Base-by-base conservation (phyloP, 2,329 filamentous ascomycete species). In the Pyrenochaeta sp. region DNA sequence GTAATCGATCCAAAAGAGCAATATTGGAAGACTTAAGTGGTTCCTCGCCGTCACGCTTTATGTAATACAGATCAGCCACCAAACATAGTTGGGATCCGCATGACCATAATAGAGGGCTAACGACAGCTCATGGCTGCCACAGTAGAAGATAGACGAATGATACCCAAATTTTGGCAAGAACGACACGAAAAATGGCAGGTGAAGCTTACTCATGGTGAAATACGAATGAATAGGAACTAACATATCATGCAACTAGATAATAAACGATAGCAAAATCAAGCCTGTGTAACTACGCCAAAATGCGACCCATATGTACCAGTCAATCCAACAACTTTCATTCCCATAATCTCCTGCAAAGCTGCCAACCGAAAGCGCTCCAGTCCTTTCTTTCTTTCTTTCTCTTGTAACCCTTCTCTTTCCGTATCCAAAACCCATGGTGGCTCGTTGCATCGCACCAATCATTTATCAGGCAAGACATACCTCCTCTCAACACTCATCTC, bases 401-500 rank as follows among this genome's bases (percentile, higher is more conserved):
- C n/a, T 13, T 19, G 10, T 8, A 10, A 10, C 8, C 40, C 7
- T 43, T 27, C 24, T 42, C 9, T 5, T 15, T 4, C 19, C 40
- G 9, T 25, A 43, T 43, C 19, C 40, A 43, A 43, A 2, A 24
- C 40, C 22, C 24, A 12, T 25, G 10, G 2, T 19, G 19, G 19
- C 39, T 12, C 39, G 5, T 22, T 22, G 4, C 22, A 42, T 42
- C 10, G 3, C 2, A 3, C 32, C 7, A 36, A 13, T 44, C 42
- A 44, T 64, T 65, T 74, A 52, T 78, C 77, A 47, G 74, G 75
- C 59, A 84, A 73, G 22, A 84, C 82, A 68, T 82, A 84, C 59
- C 81, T 73, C 64, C 82, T 75, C 72, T 84, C 82, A 36, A 84
- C 82, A 69, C 80, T 81, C 72, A 78, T 79, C 61, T 79, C 78